Conservation (phyloP, 2,329 filamentous ascomycete species). For the Alternaria gaisen region DNA sequence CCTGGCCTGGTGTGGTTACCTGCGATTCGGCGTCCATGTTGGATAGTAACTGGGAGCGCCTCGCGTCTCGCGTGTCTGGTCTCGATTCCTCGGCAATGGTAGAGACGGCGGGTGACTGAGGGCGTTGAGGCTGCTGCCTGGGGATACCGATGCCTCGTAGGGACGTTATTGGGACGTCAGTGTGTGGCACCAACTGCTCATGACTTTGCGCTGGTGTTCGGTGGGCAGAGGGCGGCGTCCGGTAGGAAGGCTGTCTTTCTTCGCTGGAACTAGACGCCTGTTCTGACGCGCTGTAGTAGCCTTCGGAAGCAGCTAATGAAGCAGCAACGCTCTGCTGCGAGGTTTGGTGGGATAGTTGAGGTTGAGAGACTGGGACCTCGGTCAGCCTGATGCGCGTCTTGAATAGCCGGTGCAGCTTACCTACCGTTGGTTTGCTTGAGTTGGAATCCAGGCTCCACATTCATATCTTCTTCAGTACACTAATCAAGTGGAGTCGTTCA, state of each 20-base stretch:
- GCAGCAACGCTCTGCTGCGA: conserved; percentile 60
- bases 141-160: conserved; percentile 45
- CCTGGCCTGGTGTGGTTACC: conserved; percentile 69
- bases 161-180: conserved; percentile 43
- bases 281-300: conserved; percentile 60
- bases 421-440: conserved; percentile 56
- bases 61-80: conserved; percentile 36
- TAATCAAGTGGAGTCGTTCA: conserved; percentile 41
- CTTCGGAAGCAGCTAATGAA: conserved; percentile 59
- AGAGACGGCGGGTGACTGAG: conserved; percentile 40
- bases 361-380: conserved; percentile 47
- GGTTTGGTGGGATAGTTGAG: conserved; percentile 51
- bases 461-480: conserved; percentile 47
- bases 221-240: conserved; percentile 48
- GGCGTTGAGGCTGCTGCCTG: conserved; percentile 35
- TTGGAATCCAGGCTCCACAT: conserved; percentile 48
- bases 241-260: conserved; percentile 41
- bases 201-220: conserved; percentile 48
- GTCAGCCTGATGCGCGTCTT: conserved; percentile 25
- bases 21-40: conserved; percentile 47
- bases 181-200: conserved; percentile 46
- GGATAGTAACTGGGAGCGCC: conserved; percentile 28
- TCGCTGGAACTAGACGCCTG: conserved; percentile 49
- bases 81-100: conserved; percentile 45
- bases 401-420: conserved; percentile 28